Conservation (phyloP, 352 stramenopile genomes). For the Phytophthora megakarya region DNA sequence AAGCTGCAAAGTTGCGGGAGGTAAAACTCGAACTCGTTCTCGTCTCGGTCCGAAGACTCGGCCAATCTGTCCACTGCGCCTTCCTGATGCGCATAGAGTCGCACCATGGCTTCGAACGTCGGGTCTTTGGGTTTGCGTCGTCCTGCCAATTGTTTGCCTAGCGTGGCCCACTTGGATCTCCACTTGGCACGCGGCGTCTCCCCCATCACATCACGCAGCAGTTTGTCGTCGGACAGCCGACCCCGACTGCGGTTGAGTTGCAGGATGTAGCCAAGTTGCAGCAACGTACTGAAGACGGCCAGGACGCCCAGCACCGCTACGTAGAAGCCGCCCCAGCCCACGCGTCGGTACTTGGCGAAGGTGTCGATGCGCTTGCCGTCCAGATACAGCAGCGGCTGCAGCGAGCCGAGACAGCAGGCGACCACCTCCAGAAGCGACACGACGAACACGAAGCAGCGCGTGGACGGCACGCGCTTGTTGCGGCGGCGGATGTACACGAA, state of each 20-base stretch:
- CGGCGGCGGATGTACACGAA: constrained; percentile 73
- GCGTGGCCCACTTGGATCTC: constrained; percentile 76
- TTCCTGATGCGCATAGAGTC: constrained; percentile 83
- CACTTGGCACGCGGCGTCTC: constrained; percentile 49
- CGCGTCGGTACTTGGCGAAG: constrained; percentile 50
- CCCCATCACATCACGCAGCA: constrained; percentile 68
- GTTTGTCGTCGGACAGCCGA: constrained; percentile 57
- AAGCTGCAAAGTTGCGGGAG: constrained; percentile 85
- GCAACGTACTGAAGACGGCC: constrained; percentile 50
- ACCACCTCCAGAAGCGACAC: constrained; percentile 66
- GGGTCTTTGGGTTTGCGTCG: constrained; percentile 62
- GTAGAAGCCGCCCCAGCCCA: constrained; percentile 59
- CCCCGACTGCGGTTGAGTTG: constrained; percentile 79
- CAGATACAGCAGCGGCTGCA: constrained; percentile 73
- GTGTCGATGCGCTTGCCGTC: constrained; percentile 45
- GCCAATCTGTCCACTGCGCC: constrained; percentile 60
- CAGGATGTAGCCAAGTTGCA: constrained; percentile 79
- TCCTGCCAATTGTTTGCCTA: constrained; percentile 66
- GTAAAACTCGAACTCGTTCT: constrained; percentile 83
- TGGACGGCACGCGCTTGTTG: constrained; percentile 76
- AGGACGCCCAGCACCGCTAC: constrained; percentile 58
- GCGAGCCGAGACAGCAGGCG: constrained; percentile 47
- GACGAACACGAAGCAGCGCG: constrained; percentile 80
- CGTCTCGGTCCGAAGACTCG: constrained; percentile 57
- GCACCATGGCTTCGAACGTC: constrained; percentile 83